A percentile compares a stretch with the other conserved stretches of the same genome.
phyloP scores from a whole-genome alignment of 306 rosid species.

The Ziziphus jujuba region DNA sequence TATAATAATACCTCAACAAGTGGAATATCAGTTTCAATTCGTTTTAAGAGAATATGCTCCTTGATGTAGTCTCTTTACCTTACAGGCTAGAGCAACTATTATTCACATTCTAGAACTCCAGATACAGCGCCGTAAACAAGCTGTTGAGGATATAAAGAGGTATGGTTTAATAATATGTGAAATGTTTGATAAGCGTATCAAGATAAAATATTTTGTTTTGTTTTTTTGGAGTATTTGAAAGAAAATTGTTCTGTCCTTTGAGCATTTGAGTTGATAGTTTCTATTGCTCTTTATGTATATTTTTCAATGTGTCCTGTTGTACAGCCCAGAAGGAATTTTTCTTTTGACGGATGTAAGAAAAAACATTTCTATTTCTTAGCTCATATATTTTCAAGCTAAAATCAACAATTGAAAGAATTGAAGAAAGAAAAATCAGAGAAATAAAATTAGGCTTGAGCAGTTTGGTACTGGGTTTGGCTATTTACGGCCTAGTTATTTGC shows the following conservation, averaged over 20 bases:
- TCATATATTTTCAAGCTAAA: too few species aligned
- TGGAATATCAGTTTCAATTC: neutral
- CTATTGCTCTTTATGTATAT: too few species aligned
- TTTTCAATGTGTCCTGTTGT: too few species aligned
- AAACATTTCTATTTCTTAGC: too few species aligned
- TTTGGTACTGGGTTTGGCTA: too few species aligned
- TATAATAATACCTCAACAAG: slow-evolving; percentile 1
- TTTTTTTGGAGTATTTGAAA: neutral
- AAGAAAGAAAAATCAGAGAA: too few species aligned
- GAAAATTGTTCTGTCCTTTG: neutral
- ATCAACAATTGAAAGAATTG: too few species aligned
- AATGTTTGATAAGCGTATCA: neutral
- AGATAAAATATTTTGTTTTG: neutral
- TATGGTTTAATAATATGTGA: slow-evolving; percentile 24
- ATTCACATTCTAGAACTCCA: slow-evolving; percentile 89
- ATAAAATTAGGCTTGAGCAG: too few species aligned
- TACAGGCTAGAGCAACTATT: slow-evolving; percentile 84
- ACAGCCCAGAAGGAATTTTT: too few species aligned
- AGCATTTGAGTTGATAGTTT: too few species aligned
- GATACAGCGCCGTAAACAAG: slow-evolving; percentile 83
- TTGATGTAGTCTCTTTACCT: slow-evolving; percentile 14
- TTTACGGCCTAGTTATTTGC: too few species aligned
- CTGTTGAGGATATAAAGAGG: slow-evolving; percentile 94
- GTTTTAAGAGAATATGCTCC: neutral
- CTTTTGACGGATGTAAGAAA: too few species aligned